Conservation (phyloP, 768 basidiomycete genomes). For the Podaxis sp. region DNA sequence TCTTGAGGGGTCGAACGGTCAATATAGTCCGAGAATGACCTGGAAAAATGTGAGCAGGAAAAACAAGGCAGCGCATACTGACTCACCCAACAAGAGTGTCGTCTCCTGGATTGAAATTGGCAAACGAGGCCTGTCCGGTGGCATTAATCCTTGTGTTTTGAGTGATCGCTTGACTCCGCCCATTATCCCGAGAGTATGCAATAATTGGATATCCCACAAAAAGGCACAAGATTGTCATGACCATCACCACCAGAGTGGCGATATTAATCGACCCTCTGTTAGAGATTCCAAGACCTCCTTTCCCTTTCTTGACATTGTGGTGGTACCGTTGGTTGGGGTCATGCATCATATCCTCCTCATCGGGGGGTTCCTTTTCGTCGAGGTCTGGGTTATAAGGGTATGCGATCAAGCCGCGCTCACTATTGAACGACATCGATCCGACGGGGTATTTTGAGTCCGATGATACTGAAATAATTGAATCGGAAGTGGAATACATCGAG, state of each 20-base stretch:
- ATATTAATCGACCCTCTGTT: constrained; percentile 51
- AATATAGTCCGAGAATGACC: constrained; percentile 31
- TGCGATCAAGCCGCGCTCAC: constrained; percentile 45
- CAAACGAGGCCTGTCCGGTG: constrained; percentile 56
- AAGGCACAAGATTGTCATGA: constrained; percentile 56
- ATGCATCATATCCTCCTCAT: constrained; percentile 65
- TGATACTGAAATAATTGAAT: constrained; percentile 27
- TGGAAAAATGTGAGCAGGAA: neutral
- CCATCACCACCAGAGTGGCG: constrained; percentile 58
- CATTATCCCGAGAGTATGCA: constrained; percentile 37
- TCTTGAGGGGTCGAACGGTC: constrained; percentile 67
- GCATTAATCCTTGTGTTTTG: constrained; percentile 62
- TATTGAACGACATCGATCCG: neutral
- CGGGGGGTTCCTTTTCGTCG: constrained; percentile 37
- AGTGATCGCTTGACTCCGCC: constrained; percentile 42
- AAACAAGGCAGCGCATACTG: neutral
- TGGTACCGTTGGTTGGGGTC: constrained; percentile 32
- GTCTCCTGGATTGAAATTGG: neutral
- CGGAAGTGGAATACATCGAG: constrained; percentile 28
- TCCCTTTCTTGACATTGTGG: neutral
- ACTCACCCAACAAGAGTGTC: neutral
- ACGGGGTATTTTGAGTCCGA: constrained; percentile 33
- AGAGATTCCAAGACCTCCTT: neutral
- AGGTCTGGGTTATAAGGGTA: constrained; percentile 62
- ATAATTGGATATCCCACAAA: constrained; percentile 81